Base-by-base conservation (phyloP, 2,329 filamentous ascomycete species). In the Botrytis paeoniae region DNA sequence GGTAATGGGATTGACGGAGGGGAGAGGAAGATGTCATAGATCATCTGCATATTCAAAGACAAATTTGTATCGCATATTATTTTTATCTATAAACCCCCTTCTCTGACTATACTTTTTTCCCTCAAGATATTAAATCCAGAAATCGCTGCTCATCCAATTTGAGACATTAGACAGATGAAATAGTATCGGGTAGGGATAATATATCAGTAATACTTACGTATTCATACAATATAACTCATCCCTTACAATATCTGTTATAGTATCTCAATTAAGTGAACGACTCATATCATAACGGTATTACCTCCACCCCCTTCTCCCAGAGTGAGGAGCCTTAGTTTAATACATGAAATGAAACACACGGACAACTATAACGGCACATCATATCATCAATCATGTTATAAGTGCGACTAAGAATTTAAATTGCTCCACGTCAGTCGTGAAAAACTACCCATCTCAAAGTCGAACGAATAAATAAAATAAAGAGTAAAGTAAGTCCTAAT, bases 371-470 rank as follows among this genome's bases (percentile, higher is more conserved):
- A 61, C 25, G 22, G 32, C 59, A 61, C 25, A 48, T 64, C 62
- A 48, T 64, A 18, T n/a, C 48, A 57, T 57, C n/a, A 29, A 57
- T 29, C n/a, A 64, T 35, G 22, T 62, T 10, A 22, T 32, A 45
- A 61, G 25, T 45, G 37, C 35, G 32, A 43, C 35, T 41, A 65
- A 25, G 32, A 71, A 62, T 48, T 65, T 35, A 45, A 65, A 71
- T 71, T 57, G 41, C 69, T 57, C 57, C 69, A 71, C 20, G 39
- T 43, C 45, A 65, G 35, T 57, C 45, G 14, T 57, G 16, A 65
- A 65, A 16, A 71, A 10, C 54, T 71, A 71, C 64, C 45, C 37
- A 71, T 65, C n/a, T 14, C 54, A n/a, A 61, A n/a, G 39, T 45
- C n/a, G 41, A 61, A 62, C 22, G 32, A 70, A 37, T 35, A 32